Conservation (phyloP, 805 yeast species). For the Grigorovia transvaalensis region DNA sequence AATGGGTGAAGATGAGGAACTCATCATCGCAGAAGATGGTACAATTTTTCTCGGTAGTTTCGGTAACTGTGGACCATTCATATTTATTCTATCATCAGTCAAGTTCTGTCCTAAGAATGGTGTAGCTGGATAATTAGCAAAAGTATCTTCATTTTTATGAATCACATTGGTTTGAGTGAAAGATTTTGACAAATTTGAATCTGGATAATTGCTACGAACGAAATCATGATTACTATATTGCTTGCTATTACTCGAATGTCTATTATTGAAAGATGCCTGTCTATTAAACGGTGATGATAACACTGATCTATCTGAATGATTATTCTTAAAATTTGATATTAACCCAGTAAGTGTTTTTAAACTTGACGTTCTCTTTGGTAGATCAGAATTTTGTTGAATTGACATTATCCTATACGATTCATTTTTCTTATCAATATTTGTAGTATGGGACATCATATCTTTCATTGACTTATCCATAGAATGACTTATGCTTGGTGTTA, state of each 20-base stretch:
- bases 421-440: neutral
- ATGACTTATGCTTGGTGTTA: constrained; percentile 9
- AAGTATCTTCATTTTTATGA: neutral
- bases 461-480: constrained; percentile 16
- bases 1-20: neutral
- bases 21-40: neutral
- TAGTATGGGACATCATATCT: constrained; percentile 14
- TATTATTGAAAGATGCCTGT: neutral
- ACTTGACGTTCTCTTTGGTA: constrained; percentile 15
- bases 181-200: neutral
- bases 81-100: neutral
- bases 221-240: neutral
- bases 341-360: constrained; percentile 12
- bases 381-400: constrained; percentile 2
- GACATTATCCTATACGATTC: constrained; percentile 1
- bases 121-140: neutral
- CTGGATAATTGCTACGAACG: neutral
- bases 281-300: constrained; percentile 5
- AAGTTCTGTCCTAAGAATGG: neutral
- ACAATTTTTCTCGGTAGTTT: constrained; percentile 1
- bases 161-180: neutral
- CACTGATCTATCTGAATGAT: constrained; percentile 6
- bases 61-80: neutral
- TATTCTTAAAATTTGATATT: constrained; percentile 8
- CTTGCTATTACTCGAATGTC: neutral